Evolutionary conservation across 176 grass and related monocot species (phyloP), one percentile per base, ranked within the genome.

Genomic region (Ensete ventricosum): DNA sequence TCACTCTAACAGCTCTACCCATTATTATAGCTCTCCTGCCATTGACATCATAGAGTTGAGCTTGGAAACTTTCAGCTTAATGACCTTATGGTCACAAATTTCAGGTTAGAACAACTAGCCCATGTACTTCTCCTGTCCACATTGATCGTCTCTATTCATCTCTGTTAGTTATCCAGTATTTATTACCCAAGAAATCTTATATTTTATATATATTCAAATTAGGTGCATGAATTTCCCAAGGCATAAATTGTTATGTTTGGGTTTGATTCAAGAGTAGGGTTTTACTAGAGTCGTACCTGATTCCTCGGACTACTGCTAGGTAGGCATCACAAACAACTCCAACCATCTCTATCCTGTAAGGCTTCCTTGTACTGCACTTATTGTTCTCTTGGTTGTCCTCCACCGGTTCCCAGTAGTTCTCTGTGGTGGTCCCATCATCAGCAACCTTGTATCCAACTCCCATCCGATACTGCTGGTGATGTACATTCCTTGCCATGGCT

Each of bases 351-450:
- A 99, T 84, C 82, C 95, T 82, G 84, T 94, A 99, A 64, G 95
- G 90, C 71, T 84, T 93, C 84, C 82, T 74, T 19, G 23, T 12
- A 16, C 22, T 19, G 26, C 67, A 71, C 1, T 83, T 51, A 1
- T 60, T 58, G 1, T 62, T 58, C 9, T 27, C 22, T 4, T 53
- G 23, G 0, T 75, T 49, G 16, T 72, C 82, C 1, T 70, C 83
- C 11, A 89, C 80, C 1, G 73, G 82, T 80, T 99, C 95, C 95
- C 95, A 99, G 80, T 99, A 99, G 67, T 94, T 79, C 88, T 99
- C 95, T 9, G 59, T 85, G 24, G 84, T 75, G 0, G 73, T 82
- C 5, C 95, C 95, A 48, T 99, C 90, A 53, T 78, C 75, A 43
- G 62, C 78, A 1, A 99, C 84, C 82, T 79, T 99, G 88, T 99